phyloP scores from a whole-genome alignment of 2,329 filamentous ascomycete species.

The Mariannaea elegans region DNA sequence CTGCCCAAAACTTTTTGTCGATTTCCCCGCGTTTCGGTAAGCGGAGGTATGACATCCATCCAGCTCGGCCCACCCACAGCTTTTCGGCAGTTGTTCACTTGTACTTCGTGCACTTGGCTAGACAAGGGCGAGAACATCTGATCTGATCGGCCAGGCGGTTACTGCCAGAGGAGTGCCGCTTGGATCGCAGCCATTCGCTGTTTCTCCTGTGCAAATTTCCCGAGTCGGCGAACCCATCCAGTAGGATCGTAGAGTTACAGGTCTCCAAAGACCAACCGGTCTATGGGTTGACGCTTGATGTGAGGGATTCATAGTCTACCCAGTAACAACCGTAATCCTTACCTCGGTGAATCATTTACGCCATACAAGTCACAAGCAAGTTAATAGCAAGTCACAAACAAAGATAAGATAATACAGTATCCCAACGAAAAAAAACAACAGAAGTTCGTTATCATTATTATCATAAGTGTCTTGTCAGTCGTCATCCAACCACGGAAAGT shows the following conservation, averaged over 20 bases:
- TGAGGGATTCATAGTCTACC: conserved; percentile 1
- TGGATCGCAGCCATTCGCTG: neutral
- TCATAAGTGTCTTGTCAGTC: conserved; percentile 38
- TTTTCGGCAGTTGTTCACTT: conserved; percentile 15
- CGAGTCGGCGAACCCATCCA: neutral
- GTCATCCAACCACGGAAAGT: conserved; percentile 28
- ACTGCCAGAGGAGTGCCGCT: too few relatives aligned
- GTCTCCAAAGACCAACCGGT: too few relatives aligned
- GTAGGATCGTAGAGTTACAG: too few relatives aligned
- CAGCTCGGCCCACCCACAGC: conserved; percentile 13
- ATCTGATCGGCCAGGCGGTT: too few relatives aligned
- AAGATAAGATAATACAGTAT: neutral
- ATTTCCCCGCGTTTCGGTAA: conserved; percentile 27
- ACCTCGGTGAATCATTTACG: too few relatives aligned
- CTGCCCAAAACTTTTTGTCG: neutral
- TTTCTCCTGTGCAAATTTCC: conserved; percentile 10
- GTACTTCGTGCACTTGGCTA: too few relatives aligned
- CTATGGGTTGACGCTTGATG: neutral
- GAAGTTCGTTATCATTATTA: conserved; percentile 39
- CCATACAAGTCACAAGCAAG: too few relatives aligned
- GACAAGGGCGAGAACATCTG: too few relatives aligned
- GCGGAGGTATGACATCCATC: conserved; percentile 4
- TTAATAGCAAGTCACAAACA: neutral
- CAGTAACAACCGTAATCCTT: neutral
- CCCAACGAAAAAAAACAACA: conserved; percentile 20